Conservation (phyloP, 2,329 filamentous ascomycete genomes). For the Tolypocladium album region DNA sequence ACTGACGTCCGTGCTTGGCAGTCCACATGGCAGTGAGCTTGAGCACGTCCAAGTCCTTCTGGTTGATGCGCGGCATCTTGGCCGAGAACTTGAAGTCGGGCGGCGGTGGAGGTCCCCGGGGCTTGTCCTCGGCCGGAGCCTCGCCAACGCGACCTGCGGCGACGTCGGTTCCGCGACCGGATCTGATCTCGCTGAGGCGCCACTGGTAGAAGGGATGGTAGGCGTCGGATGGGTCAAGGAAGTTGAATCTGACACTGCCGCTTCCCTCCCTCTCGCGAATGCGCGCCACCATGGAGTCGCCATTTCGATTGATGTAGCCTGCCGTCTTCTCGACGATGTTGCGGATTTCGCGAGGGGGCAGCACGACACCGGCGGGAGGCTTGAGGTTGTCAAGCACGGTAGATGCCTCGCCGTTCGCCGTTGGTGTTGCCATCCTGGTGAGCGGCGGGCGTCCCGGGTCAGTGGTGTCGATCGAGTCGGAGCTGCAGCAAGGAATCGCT, state of each 20-base stretch:
- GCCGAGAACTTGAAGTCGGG: slow-evolving; percentile 87
- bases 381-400: slow-evolving; percentile 56
- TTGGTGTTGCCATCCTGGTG: background rate
- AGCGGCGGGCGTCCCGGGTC: background rate
- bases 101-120: slow-evolving; percentile 74
- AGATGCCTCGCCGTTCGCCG: slow-evolving; percentile 38
- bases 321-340: slow-evolving; percentile 85
- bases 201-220: slow-evolving; percentile 87
- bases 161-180: slow-evolving; percentile 70
- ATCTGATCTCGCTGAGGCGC: slow-evolving; percentile 77
- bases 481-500: background rate
- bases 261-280: slow-evolving; percentile 80
- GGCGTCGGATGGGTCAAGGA: slow-evolving; percentile 67
- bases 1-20: slow-evolving; percentile 83
- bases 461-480: background rate
- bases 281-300: slow-evolving; percentile 64
- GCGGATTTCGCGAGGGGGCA: slow-evolving; percentile 84
- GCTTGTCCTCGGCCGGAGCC: slow-evolving; percentile 45
- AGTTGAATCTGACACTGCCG: slow-evolving; percentile 65
- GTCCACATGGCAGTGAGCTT: slow-evolving; percentile 80
- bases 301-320: slow-evolving; percentile 70
- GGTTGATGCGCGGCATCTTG: slow-evolving; percentile 93
- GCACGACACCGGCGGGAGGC: slow-evolving; percentile 70
- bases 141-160: slow-evolving; percentile 66
- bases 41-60: slow-evolving; percentile 72